Percentiles rank a stretch among this genome's conserved stretches.
Conservation (phyloP, 345 rosid genomes). For the Gossypium turneri region DNA sequence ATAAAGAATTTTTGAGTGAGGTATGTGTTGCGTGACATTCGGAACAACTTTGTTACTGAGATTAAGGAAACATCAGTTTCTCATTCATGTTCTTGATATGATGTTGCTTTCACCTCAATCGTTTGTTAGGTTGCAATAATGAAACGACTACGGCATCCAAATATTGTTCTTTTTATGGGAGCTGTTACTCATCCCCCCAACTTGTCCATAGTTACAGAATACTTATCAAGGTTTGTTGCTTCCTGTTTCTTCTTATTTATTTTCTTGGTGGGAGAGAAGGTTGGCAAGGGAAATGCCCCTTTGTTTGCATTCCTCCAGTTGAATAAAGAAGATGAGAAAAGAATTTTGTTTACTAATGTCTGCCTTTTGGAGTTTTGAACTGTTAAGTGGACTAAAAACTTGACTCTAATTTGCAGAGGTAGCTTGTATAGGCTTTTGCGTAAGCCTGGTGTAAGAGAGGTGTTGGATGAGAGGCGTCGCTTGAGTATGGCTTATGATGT, state of each 20-base stretch:
- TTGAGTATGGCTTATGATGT: constrained; percentile 97
- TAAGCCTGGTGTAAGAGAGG: constrained; percentile 79
- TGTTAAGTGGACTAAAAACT: constrained; percentile 22
- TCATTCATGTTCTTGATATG: constrained; percentile 20
- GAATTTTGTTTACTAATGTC: background rate
- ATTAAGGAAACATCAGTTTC: background rate
- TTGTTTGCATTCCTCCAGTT: background rate
- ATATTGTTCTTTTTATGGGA: constrained; percentile 98
- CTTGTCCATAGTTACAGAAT: constrained; percentile 96
- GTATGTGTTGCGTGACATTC: constrained; percentile 30
- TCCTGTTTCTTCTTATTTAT: background rate
- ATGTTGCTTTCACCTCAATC: constrained; percentile 9
- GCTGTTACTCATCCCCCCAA: constrained; percentile 97
- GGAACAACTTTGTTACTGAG: background rate
- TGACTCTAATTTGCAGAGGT: constrained; percentile 58
- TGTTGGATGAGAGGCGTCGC: constrained; percentile 86
- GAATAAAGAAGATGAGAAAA: background rate
- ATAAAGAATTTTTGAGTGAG: constrained; percentile 93
- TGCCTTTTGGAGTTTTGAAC: background rate
- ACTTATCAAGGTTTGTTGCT: constrained; percentile 74
- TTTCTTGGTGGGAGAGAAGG: background rate
- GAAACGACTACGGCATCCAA: constrained; percentile 98
- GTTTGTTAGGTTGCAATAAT: constrained; percentile 79
- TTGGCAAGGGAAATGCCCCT: background rate
- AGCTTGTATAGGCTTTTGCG: constrained; percentile 91